Base-by-base conservation (phyloP, 139 green algal species). In the Astrephomene gubernaculifera region DNA sequence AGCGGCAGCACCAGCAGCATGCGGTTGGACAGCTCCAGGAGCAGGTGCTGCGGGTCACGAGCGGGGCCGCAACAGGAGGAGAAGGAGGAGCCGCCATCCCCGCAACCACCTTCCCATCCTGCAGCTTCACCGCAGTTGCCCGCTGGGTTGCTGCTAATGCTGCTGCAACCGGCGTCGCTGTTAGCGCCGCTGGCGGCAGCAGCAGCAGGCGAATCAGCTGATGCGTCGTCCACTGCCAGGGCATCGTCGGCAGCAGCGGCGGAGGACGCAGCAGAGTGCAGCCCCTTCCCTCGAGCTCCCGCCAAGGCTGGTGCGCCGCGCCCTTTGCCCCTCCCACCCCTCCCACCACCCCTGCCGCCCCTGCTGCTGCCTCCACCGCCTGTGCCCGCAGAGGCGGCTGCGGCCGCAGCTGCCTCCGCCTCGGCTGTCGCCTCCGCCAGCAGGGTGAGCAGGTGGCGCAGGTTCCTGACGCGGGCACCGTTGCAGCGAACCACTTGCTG, bases 1-100 rank as follows among this genome's bases (percentile, higher is more conserved):
- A 84, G 33, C 44, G 78, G 78, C 43, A 84, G 33, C 78, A 84
- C 78, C 60, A 84, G 31, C 61, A 84, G 24, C 78, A 84, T 39
- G 0, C 43, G 43, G 33, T 36, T 67, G 43, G 78, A 84, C 60
- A 84, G 78, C 63, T 84, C 78, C 78, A 84, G 60, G 12, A 74
- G 3, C 61, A 84, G 33, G 25, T 61, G 22, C 7, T 10, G 3
- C 17, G 41, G 41, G 76, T 72, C 60, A 24, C 9, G 39, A 7
- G 76, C 41, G 0, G 60, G 76, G 12, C 76, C 76, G 14, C 49
- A 5, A n/a, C n/a, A n/a, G n/a, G n/a, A n/a, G n/a, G n/a, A n/a
- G n/a, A n/a, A n/a, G n/a, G n/a, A n/a, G n/a, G n/a, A n/a, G 41
- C 76, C 57, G 41, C 3, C 4, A 4, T 39, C 41, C 19, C 36